Base-by-base conservation (phyloP, 2,329 filamentous ascomycete genomes). In the Trichoderma asperellum region DNA sequence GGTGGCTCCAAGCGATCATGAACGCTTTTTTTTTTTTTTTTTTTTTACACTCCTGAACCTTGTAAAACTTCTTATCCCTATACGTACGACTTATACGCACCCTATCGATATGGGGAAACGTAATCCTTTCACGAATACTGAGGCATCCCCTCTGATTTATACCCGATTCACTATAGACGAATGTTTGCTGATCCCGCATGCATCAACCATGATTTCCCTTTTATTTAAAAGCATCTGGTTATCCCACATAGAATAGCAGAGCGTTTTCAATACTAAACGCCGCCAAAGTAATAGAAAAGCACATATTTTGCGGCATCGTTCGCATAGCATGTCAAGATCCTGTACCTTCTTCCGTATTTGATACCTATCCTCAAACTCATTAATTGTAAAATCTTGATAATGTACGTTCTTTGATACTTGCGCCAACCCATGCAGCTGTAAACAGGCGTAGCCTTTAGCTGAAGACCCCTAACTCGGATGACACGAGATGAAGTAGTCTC, bases 121-220 rank as follows among this genome's bases (percentile, higher is more conserved):
- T 59, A 67, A 59, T 32, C n/a, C 7, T 24, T 47, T 40, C 21
- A 59, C 56, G 32, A 59, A 14, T 52, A 11, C 55, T n/a, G 55
- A 67, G 37, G 64, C 55, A n/a, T 43, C 40, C 40, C 40, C 55
- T 29, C 55, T 24, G 37, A 59, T 18, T 52, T 49, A 67, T 67
- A 67, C 64, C 64, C 55, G 55, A 52, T 34, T 37, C n/a, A 35
- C 29, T 35, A 52, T 67, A 59, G 55, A 52, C 24, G 40, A 67
- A 40, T 66, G 55, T 43, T 66, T 67, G 64, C 55, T 67, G 27
- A 34, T 29, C 40, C 24, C 8, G 40, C 40, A 37, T 7, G 40
- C 37, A 52, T 27, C 1, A 59, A 52, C 5, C 5, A 37, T n/a
- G 32, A 34, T 32, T 35, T 12, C 37, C 5, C 14, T 34, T 14